Conservation (phyloP, 2,329 filamentous ascomycete genomes). For the Pseudonectria buxi region DNA sequence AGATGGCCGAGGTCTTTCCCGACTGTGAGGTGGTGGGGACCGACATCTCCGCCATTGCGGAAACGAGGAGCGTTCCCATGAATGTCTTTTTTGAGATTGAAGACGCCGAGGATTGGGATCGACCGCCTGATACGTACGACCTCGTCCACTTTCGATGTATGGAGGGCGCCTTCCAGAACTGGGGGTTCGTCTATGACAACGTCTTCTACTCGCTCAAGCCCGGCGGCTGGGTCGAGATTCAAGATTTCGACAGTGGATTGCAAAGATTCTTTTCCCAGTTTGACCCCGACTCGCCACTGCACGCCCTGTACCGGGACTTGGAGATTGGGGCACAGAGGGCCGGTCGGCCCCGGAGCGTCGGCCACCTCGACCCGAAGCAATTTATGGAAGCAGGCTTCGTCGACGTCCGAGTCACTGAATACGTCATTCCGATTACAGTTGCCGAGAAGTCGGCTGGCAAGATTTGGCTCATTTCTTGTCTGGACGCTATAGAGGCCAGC, state of each 20-base stretch:
- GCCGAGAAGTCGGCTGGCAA: slow-evolving; percentile 42
- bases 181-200: slow-evolving; percentile 47
- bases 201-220: slow-evolving; percentile 47
- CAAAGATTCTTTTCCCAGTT: slow-evolving; percentile 31
- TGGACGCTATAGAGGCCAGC: slow-evolving; percentile 44
- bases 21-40: slow-evolving; percentile 51
- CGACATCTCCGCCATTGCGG: slow-evolving; percentile 51
- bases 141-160: slow-evolving; percentile 51
- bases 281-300: slow-evolving; percentile 38
- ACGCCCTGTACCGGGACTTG: slow-evolving; percentile 35
- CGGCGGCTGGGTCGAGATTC: slow-evolving; percentile 50
- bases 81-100: slow-evolving; percentile 56
- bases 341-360: slow-evolving; percentile 38
- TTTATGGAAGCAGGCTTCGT: slow-evolving; percentile 45
- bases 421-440: slow-evolving; percentile 41
- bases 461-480: slow-evolving; percentile 46
- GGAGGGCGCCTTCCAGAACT: slow-evolving; percentile 50
- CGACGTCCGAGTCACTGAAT: slow-evolving; percentile 41
- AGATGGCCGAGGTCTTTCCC: slow-evolving; percentile 48
- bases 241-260: slow-evolving; percentile 43
- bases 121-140: slow-evolving; percentile 45
- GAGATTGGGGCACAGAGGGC: slow-evolving; percentile 36
- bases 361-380: slow-evolving; percentile 39
- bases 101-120: slow-evolving; percentile 55
- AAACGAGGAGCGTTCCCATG: slow-evolving; percentile 48